A percentile compares a stretch with the other conserved stretches of the same genome.
Evolutionary conservation across 768 basidiomycete species (phyloP).

Genomic region (Tylopilus plumbeoviolaceoides): DNA sequence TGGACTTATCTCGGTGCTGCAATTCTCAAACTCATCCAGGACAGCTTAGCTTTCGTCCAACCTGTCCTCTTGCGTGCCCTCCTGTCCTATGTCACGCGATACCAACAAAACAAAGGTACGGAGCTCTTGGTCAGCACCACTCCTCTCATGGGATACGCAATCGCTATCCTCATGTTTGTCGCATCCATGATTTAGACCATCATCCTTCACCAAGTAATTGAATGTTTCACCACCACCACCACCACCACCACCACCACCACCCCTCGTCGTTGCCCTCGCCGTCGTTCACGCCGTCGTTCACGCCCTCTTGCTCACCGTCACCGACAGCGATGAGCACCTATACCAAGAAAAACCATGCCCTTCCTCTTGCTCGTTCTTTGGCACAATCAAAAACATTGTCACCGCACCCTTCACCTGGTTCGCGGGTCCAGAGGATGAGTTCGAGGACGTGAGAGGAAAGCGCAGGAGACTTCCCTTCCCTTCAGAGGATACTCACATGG

Average conservation of each 20-base stretch:
- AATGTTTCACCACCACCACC: constrained; percentile 19
- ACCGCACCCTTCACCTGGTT: constrained; percentile 58
- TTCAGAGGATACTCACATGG: constrained; percentile 23
- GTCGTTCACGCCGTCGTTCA: constrained; percentile 16
- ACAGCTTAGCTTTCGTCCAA: too few relatives aligned
- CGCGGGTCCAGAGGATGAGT: too few relatives aligned
- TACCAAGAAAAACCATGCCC: constrained; percentile 27
- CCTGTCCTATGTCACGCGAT: constrained; percentile 75
- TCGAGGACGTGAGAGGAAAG: constrained; percentile 51
- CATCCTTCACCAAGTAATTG: constrained; percentile 67
- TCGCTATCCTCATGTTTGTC: constrained; percentile 76
- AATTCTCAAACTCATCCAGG: too few relatives aligned
- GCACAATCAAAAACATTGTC: constrained; percentile 62
- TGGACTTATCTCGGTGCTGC: constrained; percentile 72
- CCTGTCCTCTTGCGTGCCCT: constrained; percentile 82
- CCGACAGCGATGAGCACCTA: constrained; percentile 27
- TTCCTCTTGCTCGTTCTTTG: constrained; percentile 50
- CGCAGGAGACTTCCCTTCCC: constrained; percentile 43
- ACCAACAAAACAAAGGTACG: constrained; percentile 48
- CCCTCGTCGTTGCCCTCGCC: too few relatives aligned
- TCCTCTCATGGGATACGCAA: too few relatives aligned
- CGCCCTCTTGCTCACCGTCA: constrained; percentile 17
- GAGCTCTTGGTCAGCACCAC: constrained; percentile 21
- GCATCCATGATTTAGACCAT: constrained; percentile 76
- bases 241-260: too few relatives aligned